Base-by-base conservation (phyloP, 352 stramenopile genomes). In the Globisporangium cystogenes region DNA sequence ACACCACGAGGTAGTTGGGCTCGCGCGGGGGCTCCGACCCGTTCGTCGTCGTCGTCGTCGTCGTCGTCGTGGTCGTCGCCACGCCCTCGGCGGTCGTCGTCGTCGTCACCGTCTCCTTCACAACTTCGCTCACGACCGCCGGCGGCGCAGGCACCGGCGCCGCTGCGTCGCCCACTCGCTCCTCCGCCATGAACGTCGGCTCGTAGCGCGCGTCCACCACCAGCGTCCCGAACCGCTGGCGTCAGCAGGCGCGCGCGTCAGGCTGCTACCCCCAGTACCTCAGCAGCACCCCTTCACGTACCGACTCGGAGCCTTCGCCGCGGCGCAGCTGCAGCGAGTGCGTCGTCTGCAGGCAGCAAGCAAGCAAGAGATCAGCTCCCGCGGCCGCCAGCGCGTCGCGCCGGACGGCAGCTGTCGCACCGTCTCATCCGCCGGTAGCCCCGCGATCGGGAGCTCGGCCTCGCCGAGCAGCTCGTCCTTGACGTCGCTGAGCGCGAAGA, bases 1-100 rank as follows among this genome's bases (percentile, higher is more conserved):
- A 85, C 39, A 91, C 74, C 8, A 88, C 74, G 40, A 85, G 68
- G 31, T 70, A 81, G 68, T 89, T 89, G 20, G 76, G 58, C 44
- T 57, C 51, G 7, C 48, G 47, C 7, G 16, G 47, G 11, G 60
- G 49, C 26, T 24, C 11, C 1, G 21, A 14, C 8, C 12, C n/a
- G 39, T 21, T 53, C 35, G 43, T 59, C 7, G 53, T 59, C 10
- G 51, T 57, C 33, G 51, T 57, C 40, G 53, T 59, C 12, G 37
- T 52, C 23, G 53, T 59, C 23, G 53, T 59, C 2, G 37, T 50
- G n/a, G 42, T 59, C 24, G 35, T 52, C 35, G 24, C 53, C 12
- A 51, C 33, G n/a, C 29, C 51, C 18, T 54, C 57, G 20, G 23
- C 37, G 11, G 40, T 53, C n/a, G 24, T 53, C 33, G 59, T 53